phyloP scores from a whole-genome alignment of 176 grass and related monocot genomes.

The Carex myosuroides region DNA sequence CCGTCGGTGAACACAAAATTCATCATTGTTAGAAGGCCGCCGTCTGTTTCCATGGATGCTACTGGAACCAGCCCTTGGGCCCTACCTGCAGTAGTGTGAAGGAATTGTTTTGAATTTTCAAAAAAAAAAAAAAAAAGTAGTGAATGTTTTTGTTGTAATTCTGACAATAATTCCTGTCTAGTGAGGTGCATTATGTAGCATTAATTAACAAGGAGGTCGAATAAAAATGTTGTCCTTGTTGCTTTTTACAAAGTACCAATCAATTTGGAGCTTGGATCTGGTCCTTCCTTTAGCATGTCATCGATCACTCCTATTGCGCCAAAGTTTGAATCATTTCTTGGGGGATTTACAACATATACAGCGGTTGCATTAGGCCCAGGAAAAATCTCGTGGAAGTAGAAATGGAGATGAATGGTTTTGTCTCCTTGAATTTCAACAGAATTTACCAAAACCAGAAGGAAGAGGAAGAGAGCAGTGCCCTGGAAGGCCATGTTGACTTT shows the following conservation, averaged over 20 bases:
- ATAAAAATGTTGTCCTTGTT: too few species aligned
- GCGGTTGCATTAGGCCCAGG: background rate
- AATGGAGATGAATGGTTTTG: background rate
- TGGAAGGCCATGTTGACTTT: too few species aligned
- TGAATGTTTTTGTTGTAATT: too few species aligned
- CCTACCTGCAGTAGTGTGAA: background rate
- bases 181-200: too few species aligned
- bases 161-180: too few species aligned
- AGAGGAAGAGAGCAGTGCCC: too few species aligned
- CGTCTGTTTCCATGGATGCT: background rate
- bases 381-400: slow-evolving; percentile 3
- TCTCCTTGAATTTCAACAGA: background rate
- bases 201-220: too few species aligned
- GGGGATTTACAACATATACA: background rate
- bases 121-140: too few species aligned
- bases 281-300: background rate
- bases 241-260: background rate
- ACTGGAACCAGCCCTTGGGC: background rate
- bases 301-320: background rate
- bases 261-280: slow-evolving; percentile 17
- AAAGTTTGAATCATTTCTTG: background rate
- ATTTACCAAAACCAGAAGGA: too few species aligned
- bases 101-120: background rate
- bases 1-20: slow-evolving; percentile 8
- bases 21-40: background rate